A percentile compares a stretch with the other conserved stretches of the same genome.
Evolutionary conservation across 495 filamentous ascomycete species (phyloP).

Genomic region (Cudoniella acicularis): DNA sequence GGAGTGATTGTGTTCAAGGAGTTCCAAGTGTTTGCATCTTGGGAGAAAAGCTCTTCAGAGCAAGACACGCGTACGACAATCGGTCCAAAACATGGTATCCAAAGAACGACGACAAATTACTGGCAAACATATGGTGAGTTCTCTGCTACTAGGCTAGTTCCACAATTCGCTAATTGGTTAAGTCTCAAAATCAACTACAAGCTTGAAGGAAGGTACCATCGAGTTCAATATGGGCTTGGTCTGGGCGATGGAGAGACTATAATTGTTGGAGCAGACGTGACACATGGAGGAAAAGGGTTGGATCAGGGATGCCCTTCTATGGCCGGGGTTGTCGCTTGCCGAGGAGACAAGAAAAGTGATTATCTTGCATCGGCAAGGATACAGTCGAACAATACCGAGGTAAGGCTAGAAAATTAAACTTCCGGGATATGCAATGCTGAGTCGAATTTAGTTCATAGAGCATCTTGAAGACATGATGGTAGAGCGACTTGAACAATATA

Average conservation of each 20-base stretch:
- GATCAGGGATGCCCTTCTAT: constrained; percentile 1
- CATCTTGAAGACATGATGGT: constrained; percentile 3
- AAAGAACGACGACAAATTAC: not conserved
- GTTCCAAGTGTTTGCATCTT: not conserved
- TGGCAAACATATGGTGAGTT: not conserved
- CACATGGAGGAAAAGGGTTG: not conserved
- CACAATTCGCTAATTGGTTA: not conserved
- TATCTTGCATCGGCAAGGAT: constrained; percentile 10
- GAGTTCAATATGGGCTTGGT: not conserved
- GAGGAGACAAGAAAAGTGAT: not conserved
- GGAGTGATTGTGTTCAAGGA: not conserved
- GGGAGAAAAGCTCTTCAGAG: not conserved
- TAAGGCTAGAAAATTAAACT: too few relatives aligned
- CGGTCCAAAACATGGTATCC: not conserved
- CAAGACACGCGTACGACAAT: too few relatives aligned
- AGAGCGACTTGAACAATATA: too few relatives aligned
- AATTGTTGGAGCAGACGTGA: constrained; percentile 14
- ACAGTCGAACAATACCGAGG: constrained; percentile 16
- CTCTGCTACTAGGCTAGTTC: not conserved
- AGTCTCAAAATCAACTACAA: constrained; percentile 11
- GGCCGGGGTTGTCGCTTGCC: constrained; percentile 12
- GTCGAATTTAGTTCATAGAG: constrained; percentile 11
- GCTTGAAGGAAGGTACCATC: constrained; percentile 1
- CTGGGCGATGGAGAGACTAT: not conserved
- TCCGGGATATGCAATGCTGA: too few relatives aligned